Base-by-base conservation (phyloP, 371 early-diverging fungal genomes). In the Zopfochytrium polystomum region DNA sequence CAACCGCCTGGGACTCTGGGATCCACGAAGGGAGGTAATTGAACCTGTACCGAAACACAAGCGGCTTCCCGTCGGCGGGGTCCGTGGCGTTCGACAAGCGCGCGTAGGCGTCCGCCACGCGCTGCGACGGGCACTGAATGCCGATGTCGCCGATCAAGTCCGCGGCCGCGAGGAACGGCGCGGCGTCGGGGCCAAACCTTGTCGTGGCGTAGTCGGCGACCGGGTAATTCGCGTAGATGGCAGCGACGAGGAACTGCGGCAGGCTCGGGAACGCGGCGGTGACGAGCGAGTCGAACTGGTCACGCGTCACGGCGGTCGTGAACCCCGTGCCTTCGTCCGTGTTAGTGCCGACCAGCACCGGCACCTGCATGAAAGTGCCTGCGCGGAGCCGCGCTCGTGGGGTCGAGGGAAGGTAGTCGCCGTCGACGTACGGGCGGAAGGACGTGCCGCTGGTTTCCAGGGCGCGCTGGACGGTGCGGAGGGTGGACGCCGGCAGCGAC, bases 1-100 rank as follows among this genome's bases (percentile, higher is more conserved):
- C 13, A 23, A 11, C 7, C 27, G 48, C 7, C 13, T 22, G 23
- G 13, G 23, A 23, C n/a, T n/a, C n/a, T n/a, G n/a, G n/a, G n/a
- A n/a, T n/a, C n/a, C n/a, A n/a, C 13, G 7, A 48, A 7, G 27
- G 48, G 13, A 48, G 48, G 48, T 48, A 23, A 23, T 48, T 48
- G 48, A 48, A 48, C 7, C 23, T 7, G 48, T 48, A 48, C 23
- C 23, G 9, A 23, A 11, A 48, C 23, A 48, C 27, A 7, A 11
- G 7, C 11, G 38, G 38, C 11, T 11, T 7, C 11, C 38, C 18
- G 38, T 38, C 38, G 38, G 38, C 22, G 48, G 48, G 22, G 48
- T 48, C 27, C 13, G 11, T 23, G 48, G 27, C 48, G 11, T 9
- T 48, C 9, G 13, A 11, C 13, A 48, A 23, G 13, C 23, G 48